Base-by-base conservation (phyloP, 169 alveolate species). In the Plasmodium berghei region DNA sequence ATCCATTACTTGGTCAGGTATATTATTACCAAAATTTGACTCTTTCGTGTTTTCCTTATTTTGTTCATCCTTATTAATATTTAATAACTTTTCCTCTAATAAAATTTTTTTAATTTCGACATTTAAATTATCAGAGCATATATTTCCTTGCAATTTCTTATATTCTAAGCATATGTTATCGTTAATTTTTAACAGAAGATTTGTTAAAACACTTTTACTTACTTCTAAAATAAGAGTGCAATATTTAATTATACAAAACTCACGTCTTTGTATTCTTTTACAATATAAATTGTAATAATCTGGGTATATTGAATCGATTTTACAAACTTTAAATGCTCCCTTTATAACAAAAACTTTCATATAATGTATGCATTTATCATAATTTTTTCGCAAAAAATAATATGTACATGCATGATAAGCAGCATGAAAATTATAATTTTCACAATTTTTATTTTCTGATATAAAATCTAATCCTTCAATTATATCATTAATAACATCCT, bases 401-500 rank as follows among this genome's bases (percentile, higher is more conserved):
- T 86, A 86, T 18, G 61, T 54, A 73, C 91, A 86, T 14, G 72
- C n/a, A 45, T 86, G 71, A 54, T 71, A 86, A 6, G 91, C 86
- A 46, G 91, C 91, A 61, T 71, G 74, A 4, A 74, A 59, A 55
- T 72, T 86, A 40, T 86, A 86, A 86, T 86, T 69, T 46, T 64
- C 63, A 55, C 87, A 71, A 24, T 46, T 70, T 86, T 86, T 72
- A 86, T 86, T 86, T 28, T 69, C 91, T 42, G 87, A 52, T 20
- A 86, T 70, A 54, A 59, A 59, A 24, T 61, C 24, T 86, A 86
- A 71, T 2, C 91, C 91, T 59, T 86, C 87, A 24, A 86, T 42
- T 46, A 86, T 86, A 59, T 86, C 91, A 40, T 86, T 86, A 16
- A 86, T 24, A 52, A 86, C 87, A 86, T 86, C 91, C 22, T 59